phyloP scores from a whole-genome alignment of 768 basidiomycete genomes.

The Mycena filopes region DNA sequence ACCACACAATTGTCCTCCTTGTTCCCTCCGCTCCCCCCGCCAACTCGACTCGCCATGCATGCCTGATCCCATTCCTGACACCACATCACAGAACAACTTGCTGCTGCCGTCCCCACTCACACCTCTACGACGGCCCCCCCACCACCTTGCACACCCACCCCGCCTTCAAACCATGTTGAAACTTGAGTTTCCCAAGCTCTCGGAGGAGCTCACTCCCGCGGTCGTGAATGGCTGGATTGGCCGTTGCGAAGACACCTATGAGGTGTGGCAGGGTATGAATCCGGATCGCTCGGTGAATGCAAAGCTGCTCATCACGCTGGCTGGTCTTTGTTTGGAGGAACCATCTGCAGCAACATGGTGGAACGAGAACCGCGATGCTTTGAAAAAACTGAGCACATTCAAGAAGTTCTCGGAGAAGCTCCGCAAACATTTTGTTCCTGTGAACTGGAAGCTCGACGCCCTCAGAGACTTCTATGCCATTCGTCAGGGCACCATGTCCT shows the following conservation, averaged over 20 bases:
- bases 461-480: neutral
- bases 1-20: too few species aligned
- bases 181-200: conserved; percentile 8
- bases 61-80: too few species aligned
- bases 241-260: conserved; percentile 1
- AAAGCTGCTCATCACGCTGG: neutral
- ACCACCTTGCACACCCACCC: too few species aligned
- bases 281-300: neutral
- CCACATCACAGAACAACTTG: too few species aligned
- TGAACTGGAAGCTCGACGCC: neutral
- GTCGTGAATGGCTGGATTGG: neutral
- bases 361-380: neutral
- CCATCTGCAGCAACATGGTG: neutral
- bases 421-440: neutral
- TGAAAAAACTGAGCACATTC: neutral
- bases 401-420: neutral
- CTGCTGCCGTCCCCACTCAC: too few species aligned
- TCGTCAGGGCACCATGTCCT: neutral
- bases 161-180: too few species aligned
- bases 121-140: too few species aligned
- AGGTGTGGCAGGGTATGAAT: conserved; percentile 8
- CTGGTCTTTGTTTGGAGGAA: neutral
- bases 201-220: neutral
- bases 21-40: too few species aligned
- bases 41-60: too few species aligned